Conservation (phyloP, 306 rosid genomes). For the Alnus glutinosa region DNA sequence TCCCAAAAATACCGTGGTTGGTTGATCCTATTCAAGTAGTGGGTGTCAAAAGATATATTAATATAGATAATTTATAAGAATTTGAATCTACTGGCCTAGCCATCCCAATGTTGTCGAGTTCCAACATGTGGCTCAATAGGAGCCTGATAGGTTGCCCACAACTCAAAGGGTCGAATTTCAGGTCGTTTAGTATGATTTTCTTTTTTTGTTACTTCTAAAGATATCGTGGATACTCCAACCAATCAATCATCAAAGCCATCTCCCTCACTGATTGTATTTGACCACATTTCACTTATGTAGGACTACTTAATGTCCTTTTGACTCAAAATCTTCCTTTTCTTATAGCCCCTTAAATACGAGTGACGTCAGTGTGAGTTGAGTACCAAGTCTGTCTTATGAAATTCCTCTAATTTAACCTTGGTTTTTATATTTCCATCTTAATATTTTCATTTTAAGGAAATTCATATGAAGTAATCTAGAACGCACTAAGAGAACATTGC, state of each 20-base stretch:
- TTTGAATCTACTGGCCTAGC: background rate
- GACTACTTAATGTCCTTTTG: background rate
- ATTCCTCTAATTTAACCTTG: background rate
- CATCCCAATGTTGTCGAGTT: background rate
- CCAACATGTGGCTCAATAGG: background rate
- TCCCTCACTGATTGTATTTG: background rate
- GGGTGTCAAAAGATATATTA: background rate
- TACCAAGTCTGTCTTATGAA: background rate
- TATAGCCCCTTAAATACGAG: background rate
- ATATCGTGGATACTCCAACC: background rate
- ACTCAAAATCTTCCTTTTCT: background rate
- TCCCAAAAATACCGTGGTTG: background rate
- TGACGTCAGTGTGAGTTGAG: background rate
- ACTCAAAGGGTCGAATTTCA: background rate
- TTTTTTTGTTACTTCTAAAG: background rate
- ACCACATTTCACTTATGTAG: background rate
- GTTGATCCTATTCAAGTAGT: background rate
- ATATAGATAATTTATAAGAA: background rate
- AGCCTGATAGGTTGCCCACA: background rate
- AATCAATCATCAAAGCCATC: background rate
- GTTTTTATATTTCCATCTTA: background rate
- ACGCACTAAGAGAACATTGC: background rate
- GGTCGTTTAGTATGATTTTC: background rate
- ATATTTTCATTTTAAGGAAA: background rate
- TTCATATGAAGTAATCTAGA: background rate